Evolutionary conservation across 768 basidiomycete species (phyloP), one percentile per base, ranked within the genome.

Genomic region (Tylopilus sp.): DNA sequence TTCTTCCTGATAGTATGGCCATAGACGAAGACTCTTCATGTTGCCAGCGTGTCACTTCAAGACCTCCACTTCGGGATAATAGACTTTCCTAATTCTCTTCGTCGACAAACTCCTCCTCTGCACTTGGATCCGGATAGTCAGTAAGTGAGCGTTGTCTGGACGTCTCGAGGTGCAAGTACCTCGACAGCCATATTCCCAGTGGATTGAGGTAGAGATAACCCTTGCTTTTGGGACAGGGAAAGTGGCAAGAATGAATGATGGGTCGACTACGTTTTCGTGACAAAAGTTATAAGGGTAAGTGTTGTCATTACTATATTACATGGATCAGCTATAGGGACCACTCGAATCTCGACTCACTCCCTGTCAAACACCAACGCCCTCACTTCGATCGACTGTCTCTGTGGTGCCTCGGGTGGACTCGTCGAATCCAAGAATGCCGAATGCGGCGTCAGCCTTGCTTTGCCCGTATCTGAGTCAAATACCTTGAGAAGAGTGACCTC

Each of bases 401-500:
- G 47, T 8, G 36, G 37, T 9, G 37, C 37, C 4, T 29, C 28
- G 26, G 28, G 6, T 12, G 28, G 47, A 12, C 47, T 29, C 28
- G 47, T 49, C 60, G 65, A 63, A 44, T 70, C 64, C n/a, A 52
- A 25, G 24, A 49, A 43, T 7, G 33, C 25, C 3, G 42, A 36
- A n/a, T 77, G 75, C 25, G 73, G 72, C 7, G 72, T 72, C 44
- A 74, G 54, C 21, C 63, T 55, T 24, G 74, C 72, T 58, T 66
- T 64, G 48, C 69, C 63, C 22, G 51, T 62, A 52, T 71, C 69
- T 29, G 75, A 76, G 58, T 75, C 75, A 46, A 68, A 76, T 54
- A 75, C 73, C 66, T 75, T 74, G 64, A 76, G 71, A 16, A 74
- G 52, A 2, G 61, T 61, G 38, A 72, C 67, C 59, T 76, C 75